phyloP scores from a whole-genome alignment of 228 moss, liverwort and hornwort genomes.

The Sphagnum fallax region DNA sequence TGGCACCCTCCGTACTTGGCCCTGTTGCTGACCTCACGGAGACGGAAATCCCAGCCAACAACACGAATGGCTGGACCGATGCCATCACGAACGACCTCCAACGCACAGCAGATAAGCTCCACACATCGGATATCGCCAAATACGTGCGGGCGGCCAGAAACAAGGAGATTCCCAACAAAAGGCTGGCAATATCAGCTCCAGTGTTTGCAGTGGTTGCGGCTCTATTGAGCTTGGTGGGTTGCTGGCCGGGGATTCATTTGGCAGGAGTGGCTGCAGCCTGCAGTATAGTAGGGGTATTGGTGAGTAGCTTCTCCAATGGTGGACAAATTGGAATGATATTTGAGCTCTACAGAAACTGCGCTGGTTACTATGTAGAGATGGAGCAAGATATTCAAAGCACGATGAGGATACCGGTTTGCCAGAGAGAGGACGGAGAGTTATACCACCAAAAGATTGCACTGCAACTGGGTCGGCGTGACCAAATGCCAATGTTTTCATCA shows the following conservation, averaged over 20 bases:
- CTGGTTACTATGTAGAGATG: conserved; percentile 20
- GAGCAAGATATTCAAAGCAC: conserved; percentile 13
- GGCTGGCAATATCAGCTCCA: too few species aligned
- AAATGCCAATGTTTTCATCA: not conserved
- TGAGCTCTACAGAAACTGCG: conserved; percentile 21
- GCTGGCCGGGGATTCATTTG: not conserved
- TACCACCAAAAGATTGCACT: conserved; percentile 12
- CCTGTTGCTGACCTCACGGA: not conserved
- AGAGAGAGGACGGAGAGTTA: conserved; percentile 11
- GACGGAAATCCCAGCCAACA: not conserved
- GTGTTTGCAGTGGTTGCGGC: too few species aligned
- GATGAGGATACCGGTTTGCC: conserved; percentile 1
- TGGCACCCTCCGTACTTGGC: not conserved
- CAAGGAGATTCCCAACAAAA: too few species aligned
- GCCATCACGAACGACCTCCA: conserved; percentile 5
- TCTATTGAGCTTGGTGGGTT: too few species aligned
- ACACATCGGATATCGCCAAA: conserved; percentile 1
- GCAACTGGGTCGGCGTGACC: conserved; percentile 9
- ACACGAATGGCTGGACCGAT: conserved; percentile 8
- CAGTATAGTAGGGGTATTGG: too few species aligned
- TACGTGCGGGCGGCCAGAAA: not conserved
- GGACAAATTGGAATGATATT: conserved; percentile 15
- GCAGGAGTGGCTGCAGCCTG: too few species aligned
- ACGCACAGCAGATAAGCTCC: not conserved
- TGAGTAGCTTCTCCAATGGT: conserved; percentile 1